Conservation (phyloP, 140 eudicot genomes). For the Cichorium intybus region DNA sequence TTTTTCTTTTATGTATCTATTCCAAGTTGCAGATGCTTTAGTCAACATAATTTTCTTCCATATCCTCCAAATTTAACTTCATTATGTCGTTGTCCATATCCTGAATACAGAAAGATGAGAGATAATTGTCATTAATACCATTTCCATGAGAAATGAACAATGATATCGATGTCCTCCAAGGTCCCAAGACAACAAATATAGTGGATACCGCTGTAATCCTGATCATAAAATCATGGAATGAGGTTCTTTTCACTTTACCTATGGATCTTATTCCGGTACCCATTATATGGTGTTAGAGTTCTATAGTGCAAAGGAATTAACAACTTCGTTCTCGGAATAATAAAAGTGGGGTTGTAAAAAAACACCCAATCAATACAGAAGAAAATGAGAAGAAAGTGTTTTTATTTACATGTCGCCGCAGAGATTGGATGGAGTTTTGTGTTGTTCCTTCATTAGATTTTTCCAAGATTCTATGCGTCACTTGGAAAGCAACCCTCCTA, state of each 20-base stretch:
- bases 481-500: slow-evolving; percentile 42
- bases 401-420: slow-evolving; percentile 37
- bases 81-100: slow-evolving; percentile 25
- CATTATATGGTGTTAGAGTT: slow-evolving; percentile 66
- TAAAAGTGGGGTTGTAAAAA: slow-evolving; percentile 34
- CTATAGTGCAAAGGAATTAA: slow-evolving; percentile 51
- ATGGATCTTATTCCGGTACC: slow-evolving; percentile 85
- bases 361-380: slow-evolving; percentile 32
- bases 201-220: slow-evolving; percentile 51
- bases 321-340: slow-evolving; percentile 33
- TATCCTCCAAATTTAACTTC: slow-evolving; percentile 19
- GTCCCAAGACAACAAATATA: neutral
- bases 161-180: slow-evolving; percentile 9
- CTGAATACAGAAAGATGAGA: slow-evolving; percentile 22
- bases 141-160: neutral
- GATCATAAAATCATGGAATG: slow-evolving; percentile 65
- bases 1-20: slow-evolving; percentile 49
- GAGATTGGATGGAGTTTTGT: slow-evolving; percentile 23
- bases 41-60: slow-evolving; percentile 71
- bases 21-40: slow-evolving; percentile 64
- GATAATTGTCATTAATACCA: slow-evolving; percentile 8
- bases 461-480: slow-evolving; percentile 74
- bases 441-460: slow-evolving; percentile 35
- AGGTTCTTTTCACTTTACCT: slow-evolving; percentile 66
- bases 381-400: slow-evolving; percentile 40